Evolutionary conservation across 805 yeast species (phyloP).

Genomic region (Sugiyamaella marilandica): DNA sequence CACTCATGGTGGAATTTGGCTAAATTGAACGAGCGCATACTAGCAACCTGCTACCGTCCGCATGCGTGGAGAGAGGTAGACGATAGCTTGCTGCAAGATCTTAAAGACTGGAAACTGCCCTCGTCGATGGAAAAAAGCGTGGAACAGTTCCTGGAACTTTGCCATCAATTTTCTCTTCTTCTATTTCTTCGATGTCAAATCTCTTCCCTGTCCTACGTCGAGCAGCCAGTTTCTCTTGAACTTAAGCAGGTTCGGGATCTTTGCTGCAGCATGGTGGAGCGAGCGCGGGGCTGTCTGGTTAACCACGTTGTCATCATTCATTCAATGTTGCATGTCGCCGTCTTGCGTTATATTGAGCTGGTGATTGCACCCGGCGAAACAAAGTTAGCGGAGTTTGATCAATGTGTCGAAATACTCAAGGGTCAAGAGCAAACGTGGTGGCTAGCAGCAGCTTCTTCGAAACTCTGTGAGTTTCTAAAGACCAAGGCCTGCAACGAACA

Average conservation of each 20-base stretch:
- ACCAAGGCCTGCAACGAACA: neutral
- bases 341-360: neutral
- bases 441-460: constrained; percentile 5
- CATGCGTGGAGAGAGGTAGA: neutral
- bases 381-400: neutral
- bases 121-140: neutral
- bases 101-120: neutral
- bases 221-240: neutral
- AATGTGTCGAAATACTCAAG: neutral
- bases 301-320: neutral
- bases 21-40: neutral
- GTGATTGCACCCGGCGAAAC: neutral
- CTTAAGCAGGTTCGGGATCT: neutral
- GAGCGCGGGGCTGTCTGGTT: neutral
- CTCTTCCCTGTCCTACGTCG: neutral
- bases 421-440: neutral
- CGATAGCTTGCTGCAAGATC: neutral
- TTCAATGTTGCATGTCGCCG: neutral
- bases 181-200: constrained; percentile 1
- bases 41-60: neutral
- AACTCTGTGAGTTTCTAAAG: neutral
- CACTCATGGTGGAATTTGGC: neutral
- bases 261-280: neutral
- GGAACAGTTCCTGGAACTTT: neutral
- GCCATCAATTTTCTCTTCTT: neutral